These are phyloP conservation scores for Curvularia spicifera DNA, from an alignment of 2,329 filamentous ascomycete genomes.

Conservation along the genomic window DNA sequence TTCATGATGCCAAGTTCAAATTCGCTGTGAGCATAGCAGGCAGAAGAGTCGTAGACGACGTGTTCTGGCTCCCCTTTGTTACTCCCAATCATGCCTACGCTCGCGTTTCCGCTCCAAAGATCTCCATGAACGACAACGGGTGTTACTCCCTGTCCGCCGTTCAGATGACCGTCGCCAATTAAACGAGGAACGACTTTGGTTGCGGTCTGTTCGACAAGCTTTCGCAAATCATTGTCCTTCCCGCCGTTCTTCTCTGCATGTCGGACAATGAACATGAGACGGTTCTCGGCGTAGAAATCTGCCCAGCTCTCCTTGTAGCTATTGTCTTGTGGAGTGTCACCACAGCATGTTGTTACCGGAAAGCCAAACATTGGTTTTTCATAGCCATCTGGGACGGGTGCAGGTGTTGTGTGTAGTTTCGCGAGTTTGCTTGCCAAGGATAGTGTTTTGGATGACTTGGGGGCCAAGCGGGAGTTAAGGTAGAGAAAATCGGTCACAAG, in stretches of 20 bases:
- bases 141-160: conserved; percentile 64
- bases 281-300: conserved; percentile 81
- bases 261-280: conserved; percentile 70
- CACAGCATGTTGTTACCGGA: conserved; percentile 83
- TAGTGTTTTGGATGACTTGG: conserved; percentile 37
- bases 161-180: conserved; percentile 71
- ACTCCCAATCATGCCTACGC: conserved; percentile 64
- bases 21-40: conserved; percentile 85
- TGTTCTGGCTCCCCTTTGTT: conserved; percentile 71
- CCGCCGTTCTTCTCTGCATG: conserved; percentile 68
- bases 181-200: conserved; percentile 73
- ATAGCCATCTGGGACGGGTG: conserved; percentile 67
- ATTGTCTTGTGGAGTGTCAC: conserved; percentile 83
- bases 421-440: conserved; percentile 79
- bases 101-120: conserved; percentile 89
- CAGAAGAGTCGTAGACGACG: conserved; percentile 81
- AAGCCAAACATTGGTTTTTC: conserved; percentile 77
- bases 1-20: conserved; percentile 93
- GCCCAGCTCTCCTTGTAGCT: conserved; percentile 75
- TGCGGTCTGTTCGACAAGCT: conserved; percentile 70
- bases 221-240: conserved; percentile 65
- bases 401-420: conserved; percentile 76
- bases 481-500: conserved; percentile 82
- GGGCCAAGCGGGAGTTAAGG: conserved; percentile 42
- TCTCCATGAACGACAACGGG: conserved; percentile 90